Percentiles rank a stretch among this genome's conserved stretches.
Evolutionary conservation across 768 basidiomycete genomes (phyloP).

Genomic region (Termitomyces sp.): DNA sequence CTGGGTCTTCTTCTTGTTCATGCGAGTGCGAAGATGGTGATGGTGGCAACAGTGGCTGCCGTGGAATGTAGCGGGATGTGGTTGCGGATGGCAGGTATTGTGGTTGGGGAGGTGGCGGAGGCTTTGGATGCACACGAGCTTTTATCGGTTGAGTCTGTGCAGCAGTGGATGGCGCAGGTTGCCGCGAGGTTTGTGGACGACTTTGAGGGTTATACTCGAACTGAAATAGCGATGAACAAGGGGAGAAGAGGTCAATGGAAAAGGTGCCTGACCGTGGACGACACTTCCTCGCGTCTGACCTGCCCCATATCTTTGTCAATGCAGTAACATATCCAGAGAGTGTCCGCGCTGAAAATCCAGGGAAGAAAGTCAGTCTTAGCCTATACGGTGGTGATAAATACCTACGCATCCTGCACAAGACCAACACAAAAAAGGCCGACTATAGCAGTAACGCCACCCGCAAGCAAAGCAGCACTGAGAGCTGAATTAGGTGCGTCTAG

Average conservation of each 20-base stretch:
- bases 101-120: slow-evolving; percentile 10
- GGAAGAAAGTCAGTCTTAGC: background rate
- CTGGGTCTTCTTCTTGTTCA: slow-evolving; percentile 29
- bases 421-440: slow-evolving; percentile 83
- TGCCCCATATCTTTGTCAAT: slow-evolving; percentile 41
- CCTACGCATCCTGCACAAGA: slow-evolving; percentile 63
- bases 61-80: slow-evolving; percentile 20
- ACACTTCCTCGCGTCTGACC: slow-evolving; percentile 35
- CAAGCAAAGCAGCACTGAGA: slow-evolving; percentile 67
- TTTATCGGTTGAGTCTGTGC: slow-evolving; percentile 7
- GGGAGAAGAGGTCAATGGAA: background rate
- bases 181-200: slow-evolving; percentile 7
- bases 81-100: slow-evolving; percentile 18
- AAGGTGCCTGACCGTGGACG: slow-evolving; percentile 26
- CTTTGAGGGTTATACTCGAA: slow-evolving; percentile 26
- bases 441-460: slow-evolving; percentile 73
- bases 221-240: slow-evolving; percentile 10
- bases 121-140: background rate
- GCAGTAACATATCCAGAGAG: slow-evolving; percentile 43
- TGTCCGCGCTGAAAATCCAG: slow-evolving; percentile 30
- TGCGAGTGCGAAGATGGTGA: slow-evolving; percentile 11
- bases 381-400: background rate
- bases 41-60: slow-evolving; percentile 19
- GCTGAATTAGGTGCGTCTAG: slow-evolving; percentile 65
- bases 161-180: slow-evolving; percentile 1